A percentile compares a stretch with the other conserved stretches of the same genome.
Evolutionary conservation across 768 basidiomycete species (phyloP).

Genomic region (Hirschioporus abietinus): DNA sequence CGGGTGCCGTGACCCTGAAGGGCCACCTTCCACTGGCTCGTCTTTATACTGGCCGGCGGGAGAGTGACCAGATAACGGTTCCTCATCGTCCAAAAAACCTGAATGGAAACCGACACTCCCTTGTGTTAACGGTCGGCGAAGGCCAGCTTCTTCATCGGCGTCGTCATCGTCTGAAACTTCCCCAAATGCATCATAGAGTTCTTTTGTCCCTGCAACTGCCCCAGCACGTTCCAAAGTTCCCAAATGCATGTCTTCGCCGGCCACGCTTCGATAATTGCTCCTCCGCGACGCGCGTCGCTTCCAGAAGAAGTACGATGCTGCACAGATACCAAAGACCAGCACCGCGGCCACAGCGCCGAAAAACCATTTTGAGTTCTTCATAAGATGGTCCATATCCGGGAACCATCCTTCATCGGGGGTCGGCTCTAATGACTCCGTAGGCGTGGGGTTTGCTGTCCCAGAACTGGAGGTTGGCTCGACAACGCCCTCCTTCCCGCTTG

Average conservation of each 20-base stretch:
- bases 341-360: conserved; percentile 82
- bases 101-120: conserved; percentile 60
- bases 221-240: conserved; percentile 46
- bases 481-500: conserved; percentile 25
- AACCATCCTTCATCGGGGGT: conserved; percentile 85
- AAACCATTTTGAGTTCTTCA: conserved; percentile 82
- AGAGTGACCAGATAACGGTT: conserved; percentile 29
- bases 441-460: conserved; percentile 3
- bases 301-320: conserved; percentile 76
- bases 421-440: conserved; percentile 38
- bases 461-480: conserved; percentile 17
- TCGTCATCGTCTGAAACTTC: conserved; percentile 82
- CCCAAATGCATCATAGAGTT: conserved; percentile 95
- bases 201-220: conserved; percentile 53
- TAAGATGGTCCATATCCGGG: conserved; percentile 66
- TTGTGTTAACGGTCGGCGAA: conserved; percentile 36
- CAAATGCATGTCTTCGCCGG: conserved; percentile 74
- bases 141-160: conserved; percentile 63
- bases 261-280: conserved; percentile 54
- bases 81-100: conserved; percentile 80
- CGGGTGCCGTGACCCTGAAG: conserved; percentile 9
- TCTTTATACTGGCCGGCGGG: conserved; percentile 41
- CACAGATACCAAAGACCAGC: conserved; percentile 62
- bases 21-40: conserved; percentile 35
- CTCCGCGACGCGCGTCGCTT: conserved; percentile 41